Percentiles rank a stretch among this genome's conserved stretches.
These are phyloP conservation scores for Clavariopsis aquatica DNA, from an alignment of 495 filamentous ascomycete species.

Conservation along the genomic window DNA sequence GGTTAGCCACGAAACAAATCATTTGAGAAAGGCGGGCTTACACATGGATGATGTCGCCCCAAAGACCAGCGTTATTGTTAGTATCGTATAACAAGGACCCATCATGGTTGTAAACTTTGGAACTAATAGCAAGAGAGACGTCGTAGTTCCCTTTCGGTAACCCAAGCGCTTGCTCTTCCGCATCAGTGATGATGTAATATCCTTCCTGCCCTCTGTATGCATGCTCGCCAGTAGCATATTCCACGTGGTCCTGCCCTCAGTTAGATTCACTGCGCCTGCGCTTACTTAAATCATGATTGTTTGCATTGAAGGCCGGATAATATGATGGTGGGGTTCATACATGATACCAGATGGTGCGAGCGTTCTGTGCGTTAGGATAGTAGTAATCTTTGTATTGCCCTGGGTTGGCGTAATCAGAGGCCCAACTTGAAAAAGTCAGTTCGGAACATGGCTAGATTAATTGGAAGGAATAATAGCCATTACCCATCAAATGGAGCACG, in stretches of 20 bases:
- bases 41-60: constrained; percentile 55
- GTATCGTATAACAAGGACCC: constrained; percentile 47
- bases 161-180: constrained; percentile 45
- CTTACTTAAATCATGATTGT: too few relatives aligned
- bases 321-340: constrained; percentile 43
- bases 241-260: constrained; percentile 30
- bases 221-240: constrained; percentile 48
- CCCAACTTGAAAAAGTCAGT: constrained; percentile 42
- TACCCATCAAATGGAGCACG: constrained; percentile 47
- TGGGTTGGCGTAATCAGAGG: constrained; percentile 49
- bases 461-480: too few relatives aligned
- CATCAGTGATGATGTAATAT: constrained; percentile 46
- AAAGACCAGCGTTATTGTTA: constrained; percentile 48
- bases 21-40: neutral
- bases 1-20: neutral
- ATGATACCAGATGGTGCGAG: constrained; percentile 57
- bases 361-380: constrained; percentile 53
- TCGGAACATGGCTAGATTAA: too few relatives aligned
- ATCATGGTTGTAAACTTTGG: constrained; percentile 52
- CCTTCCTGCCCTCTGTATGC: constrained; percentile 56
- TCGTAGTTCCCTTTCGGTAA: constrained; percentile 52
- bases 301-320: neutral
- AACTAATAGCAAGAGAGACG: constrained; percentile 50
- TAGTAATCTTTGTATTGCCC: constrained; percentile 59
- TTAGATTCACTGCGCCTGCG: neutral